phyloP scores from a whole-genome alignment of 2,329 filamentous ascomycete species.

The Madurella fahalii region DNA sequence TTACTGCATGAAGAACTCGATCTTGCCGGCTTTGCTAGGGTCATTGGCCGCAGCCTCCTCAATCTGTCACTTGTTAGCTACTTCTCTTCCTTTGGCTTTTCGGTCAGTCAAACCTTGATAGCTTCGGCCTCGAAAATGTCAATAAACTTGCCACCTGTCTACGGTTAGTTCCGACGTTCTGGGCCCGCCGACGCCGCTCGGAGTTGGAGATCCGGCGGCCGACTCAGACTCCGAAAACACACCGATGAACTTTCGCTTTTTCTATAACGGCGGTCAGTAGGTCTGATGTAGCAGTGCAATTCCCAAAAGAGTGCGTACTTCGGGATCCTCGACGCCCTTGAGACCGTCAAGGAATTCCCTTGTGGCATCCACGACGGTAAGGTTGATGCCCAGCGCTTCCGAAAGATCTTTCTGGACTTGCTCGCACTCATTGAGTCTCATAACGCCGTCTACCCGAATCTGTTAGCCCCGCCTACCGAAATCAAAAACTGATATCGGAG shows the following conservation, averaged over 20 bases:
- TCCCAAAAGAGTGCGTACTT: conserved; percentile 35
- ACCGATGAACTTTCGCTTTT: conserved; percentile 79
- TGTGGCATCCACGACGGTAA: conserved; percentile 78
- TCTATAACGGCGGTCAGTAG: conserved; percentile 28
- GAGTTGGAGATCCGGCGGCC: background rate
- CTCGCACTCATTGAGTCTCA: conserved; percentile 81
- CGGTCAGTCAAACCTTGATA: conserved; percentile 10
- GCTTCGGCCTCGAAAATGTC: conserved; percentile 77
- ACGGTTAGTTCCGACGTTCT: conserved; percentile 5
- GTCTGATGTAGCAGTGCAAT: background rate
- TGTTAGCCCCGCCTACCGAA: background rate
- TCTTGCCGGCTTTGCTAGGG: conserved; percentile 64
- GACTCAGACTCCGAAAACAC: conserved; percentile 4
- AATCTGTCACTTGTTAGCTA: conserved; percentile 44
- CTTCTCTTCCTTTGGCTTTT: background rate
- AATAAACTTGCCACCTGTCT: conserved; percentile 32
- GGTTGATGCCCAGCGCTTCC: conserved; percentile 79
- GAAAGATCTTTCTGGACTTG: conserved; percentile 76
- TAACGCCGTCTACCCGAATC: conserved; percentile 38
- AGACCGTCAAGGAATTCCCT: conserved; percentile 74
- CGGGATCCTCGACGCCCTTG: conserved; percentile 71
- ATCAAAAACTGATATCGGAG: background rate
- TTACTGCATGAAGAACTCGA: conserved; percentile 77
- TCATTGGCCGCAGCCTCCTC: conserved; percentile 62
- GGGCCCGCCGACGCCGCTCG: too few relatives aligned